Evolutionary conservation across 2,329 filamentous ascomycete species (phyloP), one percentile per base, ranked within the genome.

Genomic region (Colletotrichum australisinense): DNA sequence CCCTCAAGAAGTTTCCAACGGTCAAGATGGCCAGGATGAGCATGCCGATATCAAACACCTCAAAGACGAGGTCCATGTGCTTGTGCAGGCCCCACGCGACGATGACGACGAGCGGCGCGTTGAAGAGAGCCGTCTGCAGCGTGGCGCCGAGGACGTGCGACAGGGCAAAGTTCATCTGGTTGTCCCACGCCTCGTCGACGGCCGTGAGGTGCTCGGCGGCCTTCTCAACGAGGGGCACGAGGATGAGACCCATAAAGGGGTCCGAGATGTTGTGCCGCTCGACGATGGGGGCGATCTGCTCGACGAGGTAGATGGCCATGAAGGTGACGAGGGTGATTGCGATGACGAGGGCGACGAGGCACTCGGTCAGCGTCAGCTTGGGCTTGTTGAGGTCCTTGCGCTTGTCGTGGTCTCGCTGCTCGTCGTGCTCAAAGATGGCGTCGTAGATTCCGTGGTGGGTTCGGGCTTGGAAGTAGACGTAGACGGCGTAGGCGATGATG

Each of bases 91-190:
- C 92, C 95, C 95, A 98, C 57, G 93, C 94, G 62, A 97, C 93
- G 49, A 98, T 87, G 42, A 97, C 91, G 8, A 94, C 92, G 4
- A 98, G 88, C 0, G 95, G 95, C 0, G 92, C 94, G 80, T 97
- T 98, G 79, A 98, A 91, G 38, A 98, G 88, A 1, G 95, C 94
- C 0, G 95, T 98, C 83, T 98, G 95, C 72, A 98, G 93, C 0
- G 94, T 96, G 2, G 95, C 92, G 59, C 94, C 95, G 55, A 98
- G 90, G 66, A 97, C 94, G 81, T 98, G 95, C 57, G 94, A 93
- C 30, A 97, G 88, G 0, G 94, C 94, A 82, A 95, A 92, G 84
- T 97, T 97, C 88, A 95, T 95, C 80, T 93, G 91, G 80, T 94
- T 91, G 77, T 94, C 93, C 87, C 91, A 96, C 28, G 94, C 94